Evolutionary conservation across 305 asterid genomes (phyloP), one percentile per base, ranked within the genome.

Genomic region (Ilex paraguariensis): DNA sequence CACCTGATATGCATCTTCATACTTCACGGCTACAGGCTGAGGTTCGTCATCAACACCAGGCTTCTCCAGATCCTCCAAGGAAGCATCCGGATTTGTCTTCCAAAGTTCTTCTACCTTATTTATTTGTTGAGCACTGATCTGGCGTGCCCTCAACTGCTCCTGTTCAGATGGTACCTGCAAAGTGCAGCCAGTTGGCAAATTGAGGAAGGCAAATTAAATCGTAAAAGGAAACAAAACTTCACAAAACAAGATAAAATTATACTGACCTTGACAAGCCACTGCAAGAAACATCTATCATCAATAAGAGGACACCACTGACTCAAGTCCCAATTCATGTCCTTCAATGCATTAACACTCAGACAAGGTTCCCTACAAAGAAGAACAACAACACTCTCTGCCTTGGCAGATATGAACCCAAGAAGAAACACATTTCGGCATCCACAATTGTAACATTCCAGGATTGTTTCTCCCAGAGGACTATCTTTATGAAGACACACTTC

Each of bases 41-140:
- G 99, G 97, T 80, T 94, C 99, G 56, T 94, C 99, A 76, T 94
- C 99, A 56, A 94, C 97, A 32, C 97, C 97, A 67, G 99, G 99
- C 88, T 94, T 94, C 88, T 94, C 97, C 64, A 94, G 99, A 84
- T 94, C 99, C 78, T 94, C 99, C 75, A 94, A 73, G 65, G 93
- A 73, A 63, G 99, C 97, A 83, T 94, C 97, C 31, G 99, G 97
- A 69, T 90, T 94, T 64, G 99, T 79, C 78, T 94, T 94, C 99
- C 99, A 94, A 62, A 94, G 94, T 87, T 94, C 99, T 81, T 94
- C 99, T 60, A 94, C 92, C 72, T 90, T 94, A 77, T 94, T 94
- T 77, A 94, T 94, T 82, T 94, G 99, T 68, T 94, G 99, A 56
- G 99, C 99, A 64, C 96, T 90, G 66, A 94, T 85, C 73, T 94